Evolutionary conservation across 768 basidiomycete genomes (phyloP), one percentile per base, ranked within the genome.

Genomic region (Dentipellis sp.): DNA sequence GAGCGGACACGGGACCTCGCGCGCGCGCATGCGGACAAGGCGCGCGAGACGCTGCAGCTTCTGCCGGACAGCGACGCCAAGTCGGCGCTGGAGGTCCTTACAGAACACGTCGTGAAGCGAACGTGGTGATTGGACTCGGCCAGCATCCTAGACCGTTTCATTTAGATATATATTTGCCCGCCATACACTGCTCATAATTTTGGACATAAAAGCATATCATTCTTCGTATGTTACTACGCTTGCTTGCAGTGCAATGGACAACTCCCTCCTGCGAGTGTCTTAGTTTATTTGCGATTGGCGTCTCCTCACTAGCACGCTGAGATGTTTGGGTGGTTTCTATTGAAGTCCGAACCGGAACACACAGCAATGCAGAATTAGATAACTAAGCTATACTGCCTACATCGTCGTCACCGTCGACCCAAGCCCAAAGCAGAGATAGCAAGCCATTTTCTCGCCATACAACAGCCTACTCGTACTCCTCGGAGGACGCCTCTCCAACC

Each of bases 21-120:
- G 5, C 71, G 72, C 45, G 70, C 74, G 19, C 91, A 97, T 64
- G 89, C 89, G 0, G 76, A 81, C 39, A 84, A 84, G 64, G 94
- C 94, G 16, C 77, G 80, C 38, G 82, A 87, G 58, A 79, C 81
- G 14, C 74, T 97, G 14, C 71, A 69, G 35, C 68, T 77, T 6
- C 75, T 98, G 53, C 94, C 94, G 7, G 85, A 88, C 59, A 90
- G 87, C 62, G 86, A 91, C 57, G 84, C 89, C 34, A 84, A 82
- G 68, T 72, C 74, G 23, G 92, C 88, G n/a, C 70, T 98, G 56
- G 82, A 86, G 50, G 78, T 71, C 12, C 72, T 95, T 62, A 81
- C 87, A 35, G 82, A 84, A 57, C 77, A 78, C 36, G 84, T 91
- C 19, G 75, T 86, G 46, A 75, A 79, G 61, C 77, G 83, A 67